These are phyloP conservation scores for Trichomonas tenax DNA, from an alignment of 208 protist genomes.

Conservation along the genomic window DNA sequence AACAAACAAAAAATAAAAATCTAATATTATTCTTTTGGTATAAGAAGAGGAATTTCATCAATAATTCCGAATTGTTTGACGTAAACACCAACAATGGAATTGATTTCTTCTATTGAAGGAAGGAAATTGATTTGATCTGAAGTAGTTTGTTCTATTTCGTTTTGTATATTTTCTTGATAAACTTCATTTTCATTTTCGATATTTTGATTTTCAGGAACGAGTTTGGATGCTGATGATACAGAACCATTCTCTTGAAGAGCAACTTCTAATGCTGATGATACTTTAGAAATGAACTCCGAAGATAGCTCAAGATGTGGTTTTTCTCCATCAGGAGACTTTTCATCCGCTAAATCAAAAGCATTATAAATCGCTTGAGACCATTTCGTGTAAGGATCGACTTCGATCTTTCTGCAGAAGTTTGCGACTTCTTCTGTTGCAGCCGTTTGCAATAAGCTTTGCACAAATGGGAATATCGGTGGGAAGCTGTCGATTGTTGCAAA, in stretches of 20 bases:
- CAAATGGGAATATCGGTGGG: not conserved
- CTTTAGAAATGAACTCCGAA: not conserved
- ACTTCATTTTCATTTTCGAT: not conserved
- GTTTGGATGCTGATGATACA: not conserved
- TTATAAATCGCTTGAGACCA: not conserved
- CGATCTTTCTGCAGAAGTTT: not conserved
- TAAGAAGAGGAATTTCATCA: not conserved
- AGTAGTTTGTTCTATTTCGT: not conserved
- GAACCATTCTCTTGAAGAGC: not conserved
- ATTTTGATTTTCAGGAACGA: not conserved
- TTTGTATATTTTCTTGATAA: not conserved
- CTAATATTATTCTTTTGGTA: not conserved
- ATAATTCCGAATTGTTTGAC: not conserved
- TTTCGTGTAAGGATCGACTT: not conserved
- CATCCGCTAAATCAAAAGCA: not conserved
- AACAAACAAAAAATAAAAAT: not conserved
- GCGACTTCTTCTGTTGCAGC: not conserved
- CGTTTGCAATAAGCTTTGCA: not conserved
- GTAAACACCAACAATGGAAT: not conserved
- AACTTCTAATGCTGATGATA: not conserved
- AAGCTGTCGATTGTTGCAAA: not conserved
- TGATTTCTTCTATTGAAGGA: not conserved
- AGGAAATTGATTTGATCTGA: not conserved
- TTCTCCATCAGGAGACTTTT: not conserved
- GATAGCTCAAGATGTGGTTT: not conserved